Evolutionary conservation across 2,329 filamentous ascomycete genomes (phyloP).

Genomic region (Aspergillus arachidicola): DNA sequence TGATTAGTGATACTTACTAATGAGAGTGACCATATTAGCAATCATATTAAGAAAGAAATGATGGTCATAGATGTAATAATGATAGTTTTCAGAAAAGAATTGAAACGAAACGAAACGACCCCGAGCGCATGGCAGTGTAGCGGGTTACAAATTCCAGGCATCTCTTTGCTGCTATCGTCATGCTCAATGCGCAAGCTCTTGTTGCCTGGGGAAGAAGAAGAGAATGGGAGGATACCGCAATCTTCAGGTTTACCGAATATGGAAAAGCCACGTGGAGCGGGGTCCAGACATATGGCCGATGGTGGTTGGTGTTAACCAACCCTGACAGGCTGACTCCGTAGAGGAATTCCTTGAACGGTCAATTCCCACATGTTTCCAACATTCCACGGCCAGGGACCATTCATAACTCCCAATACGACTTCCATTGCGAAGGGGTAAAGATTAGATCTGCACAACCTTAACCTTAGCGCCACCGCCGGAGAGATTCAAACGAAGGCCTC

Average conservation of each 20-base stretch:
- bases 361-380: no score
- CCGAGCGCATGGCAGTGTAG: no score
- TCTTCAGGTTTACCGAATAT: not conserved
- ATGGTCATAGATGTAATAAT: not conserved
- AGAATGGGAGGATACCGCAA: not conserved
- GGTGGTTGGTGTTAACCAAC: no score
- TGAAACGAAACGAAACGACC: not conserved
- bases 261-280: not conserved
- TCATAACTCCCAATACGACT: conserved; percentile 1
- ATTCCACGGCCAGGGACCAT: not conserved
- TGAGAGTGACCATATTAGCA: not conserved
- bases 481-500: conserved; percentile 7
- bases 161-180: no score
- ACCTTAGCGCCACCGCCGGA: not conserved
- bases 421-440: not conserved
- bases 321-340: no score
- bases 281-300: not conserved
- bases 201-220: not conserved
- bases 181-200: not conserved
- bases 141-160: no score
- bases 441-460: conserved; percentile 2
- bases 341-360: no score
- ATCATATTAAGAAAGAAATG: not conserved
- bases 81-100: not conserved
- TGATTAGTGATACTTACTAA: not conserved